phyloP scores from a whole-genome alignment of 1,139 yeast species.

The Suhomyces terraborum region DNA sequence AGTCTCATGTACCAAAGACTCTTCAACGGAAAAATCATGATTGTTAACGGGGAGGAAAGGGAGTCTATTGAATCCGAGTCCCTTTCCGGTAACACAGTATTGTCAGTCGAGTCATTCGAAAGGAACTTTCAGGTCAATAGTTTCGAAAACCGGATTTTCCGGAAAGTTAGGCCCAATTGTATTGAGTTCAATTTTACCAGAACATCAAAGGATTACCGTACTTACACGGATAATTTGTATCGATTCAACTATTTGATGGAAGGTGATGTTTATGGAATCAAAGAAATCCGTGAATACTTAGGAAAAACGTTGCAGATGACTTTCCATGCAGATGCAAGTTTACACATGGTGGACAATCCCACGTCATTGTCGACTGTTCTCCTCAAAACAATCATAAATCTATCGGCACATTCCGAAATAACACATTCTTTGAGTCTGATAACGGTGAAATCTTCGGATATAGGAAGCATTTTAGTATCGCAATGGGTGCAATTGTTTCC shows the following conservation, averaged over 20 bases:
- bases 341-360: constrained; percentile 30
- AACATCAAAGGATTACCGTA: constrained; percentile 31
- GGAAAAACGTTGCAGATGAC: constrained; percentile 25
- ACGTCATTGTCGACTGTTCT: constrained; percentile 33
- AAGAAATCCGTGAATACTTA: constrained; percentile 21
- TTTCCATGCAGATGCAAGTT: constrained; percentile 32
- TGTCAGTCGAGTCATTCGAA: constrained; percentile 21
- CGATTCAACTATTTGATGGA: constrained; percentile 27
- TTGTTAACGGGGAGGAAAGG: constrained; percentile 11
- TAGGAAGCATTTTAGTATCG: constrained; percentile 36
- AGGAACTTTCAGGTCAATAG: constrained; percentile 19
- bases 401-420: constrained; percentile 24
- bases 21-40: constrained; percentile 15
- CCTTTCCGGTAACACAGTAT: constrained; percentile 16
- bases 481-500: constrained; percentile 39
- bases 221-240: constrained; percentile 29
- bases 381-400: constrained; percentile 27
- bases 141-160: constrained; percentile 19
- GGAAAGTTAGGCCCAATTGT: constrained; percentile 26
- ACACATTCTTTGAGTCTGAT: constrained; percentile 26
- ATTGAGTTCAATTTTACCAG: constrained; percentile 34
- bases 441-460: constrained; percentile 37
- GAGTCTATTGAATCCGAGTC: constrained; percentile 1
- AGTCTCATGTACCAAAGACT: constrained; percentile 16
- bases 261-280: constrained; percentile 6